phyloP scores from a whole-genome alignment of 2,329 filamentous ascomycete genomes.

The Diaporthe capsici region DNA sequence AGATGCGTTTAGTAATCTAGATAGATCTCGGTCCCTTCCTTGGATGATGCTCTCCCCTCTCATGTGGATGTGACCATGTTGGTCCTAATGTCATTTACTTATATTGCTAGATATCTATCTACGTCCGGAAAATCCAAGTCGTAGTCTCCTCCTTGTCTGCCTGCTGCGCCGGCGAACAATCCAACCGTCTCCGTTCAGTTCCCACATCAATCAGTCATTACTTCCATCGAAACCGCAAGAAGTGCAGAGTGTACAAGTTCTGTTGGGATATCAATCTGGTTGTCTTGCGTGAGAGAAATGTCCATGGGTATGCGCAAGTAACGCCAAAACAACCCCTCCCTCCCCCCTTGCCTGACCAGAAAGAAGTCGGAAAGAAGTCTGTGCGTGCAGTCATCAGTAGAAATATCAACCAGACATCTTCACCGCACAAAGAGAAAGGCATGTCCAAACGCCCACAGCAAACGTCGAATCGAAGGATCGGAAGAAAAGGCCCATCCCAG shows the following conservation, averaged over 20 bases:
- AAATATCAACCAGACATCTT: not conserved
- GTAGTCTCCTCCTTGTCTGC: not conserved
- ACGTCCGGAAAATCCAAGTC: not conserved
- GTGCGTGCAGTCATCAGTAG: not conserved
- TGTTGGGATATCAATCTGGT: conserved; percentile 2
- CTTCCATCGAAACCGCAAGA: not conserved
- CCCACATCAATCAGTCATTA: not conserved
- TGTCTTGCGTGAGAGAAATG: conserved; percentile 11
- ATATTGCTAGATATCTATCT: conserved; percentile 1
- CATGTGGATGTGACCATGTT: not conserved
- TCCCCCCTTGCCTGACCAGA: not conserved
- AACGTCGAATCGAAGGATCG: not conserved
- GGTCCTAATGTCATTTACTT: not conserved
- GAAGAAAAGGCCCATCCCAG: conserved; percentile 48
- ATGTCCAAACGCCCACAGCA: not conserved
- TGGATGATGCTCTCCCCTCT: not conserved
- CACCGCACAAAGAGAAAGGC: not conserved
- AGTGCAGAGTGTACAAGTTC: not conserved
- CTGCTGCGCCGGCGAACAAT: not conserved
- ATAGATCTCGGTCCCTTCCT: not conserved
- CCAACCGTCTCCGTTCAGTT: not conserved
- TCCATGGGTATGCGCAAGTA: conserved; percentile 22
- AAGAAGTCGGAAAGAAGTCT: conserved; percentile 1
- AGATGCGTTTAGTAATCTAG: not conserved
- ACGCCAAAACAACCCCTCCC: not conserved